Percentiles rank a stretch among this genome's conserved stretches.
phyloP scores from a whole-genome alignment of 768 basidiomycete genomes.

The Clavaria fumosa region DNA sequence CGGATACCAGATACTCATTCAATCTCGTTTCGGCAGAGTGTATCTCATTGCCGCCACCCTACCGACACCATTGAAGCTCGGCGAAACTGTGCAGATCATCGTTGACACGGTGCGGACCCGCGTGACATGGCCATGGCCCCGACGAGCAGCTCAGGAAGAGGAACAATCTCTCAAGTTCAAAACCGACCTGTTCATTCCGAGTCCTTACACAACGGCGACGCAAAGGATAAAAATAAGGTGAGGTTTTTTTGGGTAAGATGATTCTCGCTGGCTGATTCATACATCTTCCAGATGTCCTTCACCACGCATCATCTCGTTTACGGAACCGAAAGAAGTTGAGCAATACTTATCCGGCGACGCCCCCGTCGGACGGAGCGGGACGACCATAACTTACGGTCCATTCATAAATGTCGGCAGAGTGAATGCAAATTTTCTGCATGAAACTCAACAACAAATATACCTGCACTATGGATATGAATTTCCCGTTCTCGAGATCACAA shows the following conservation, averaged over 20 bases:
- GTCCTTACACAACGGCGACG: slow-evolving; percentile 65
- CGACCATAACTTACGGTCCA: slow-evolving; percentile 80
- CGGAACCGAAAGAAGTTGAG: slow-evolving; percentile 45
- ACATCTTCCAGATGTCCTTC: slow-evolving; percentile 39
- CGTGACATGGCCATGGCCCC: slow-evolving; percentile 62
- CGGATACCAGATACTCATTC: slow-evolving; percentile 1
- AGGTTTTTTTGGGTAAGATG: slow-evolving; percentile 12
- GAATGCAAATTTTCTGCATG: slow-evolving; percentile 35
- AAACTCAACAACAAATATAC: slow-evolving; percentile 46
- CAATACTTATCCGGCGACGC: slow-evolving; percentile 43
- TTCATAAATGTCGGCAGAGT: slow-evolving; percentile 58
- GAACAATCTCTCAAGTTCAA: slow-evolving; percentile 68
- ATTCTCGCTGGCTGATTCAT: slow-evolving; percentile 3
- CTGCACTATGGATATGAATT: slow-evolving; percentile 77
- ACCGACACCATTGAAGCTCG: slow-evolving; percentile 40
- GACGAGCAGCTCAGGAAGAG: slow-evolving; percentile 55
- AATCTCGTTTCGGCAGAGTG: slow-evolving; percentile 20
- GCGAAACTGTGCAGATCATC: slow-evolving; percentile 59
- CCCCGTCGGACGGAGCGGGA: slow-evolving; percentile 59
- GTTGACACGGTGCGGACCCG: slow-evolving; percentile 70
- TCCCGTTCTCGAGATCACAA: slow-evolving; percentile 63
- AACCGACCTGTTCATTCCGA: slow-evolving; percentile 65
- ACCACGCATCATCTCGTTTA: slow-evolving; percentile 57
- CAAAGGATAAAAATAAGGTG: slow-evolving; percentile 84
- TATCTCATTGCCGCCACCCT: slow-evolving; percentile 48